Evolutionary conservation across 2,329 filamentous ascomycete genomes (phyloP).

Genomic region (Stachybotrys chlorohalonatus): DNA sequence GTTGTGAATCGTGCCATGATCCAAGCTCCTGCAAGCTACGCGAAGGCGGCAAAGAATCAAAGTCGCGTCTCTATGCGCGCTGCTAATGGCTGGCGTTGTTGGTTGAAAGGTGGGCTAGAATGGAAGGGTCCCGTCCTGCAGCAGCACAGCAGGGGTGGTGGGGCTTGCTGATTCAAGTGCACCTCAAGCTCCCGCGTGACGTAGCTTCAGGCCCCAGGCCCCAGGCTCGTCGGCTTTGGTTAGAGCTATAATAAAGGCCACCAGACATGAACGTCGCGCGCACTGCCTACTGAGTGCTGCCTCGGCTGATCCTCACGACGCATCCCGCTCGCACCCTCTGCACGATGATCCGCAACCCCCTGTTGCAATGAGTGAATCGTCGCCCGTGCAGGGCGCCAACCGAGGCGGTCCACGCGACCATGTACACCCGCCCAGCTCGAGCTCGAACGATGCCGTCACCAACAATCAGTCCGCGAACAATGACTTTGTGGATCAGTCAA

Average conservation of each 20-base stretch:
- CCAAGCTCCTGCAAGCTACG: too few relatives aligned
- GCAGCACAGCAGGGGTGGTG: not conserved
- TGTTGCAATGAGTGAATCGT: slow-evolving; percentile 32
- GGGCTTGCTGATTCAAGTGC: not conserved
- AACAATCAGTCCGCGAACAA: not conserved
- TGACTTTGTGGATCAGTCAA: not conserved
- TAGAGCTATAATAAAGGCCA: not conserved
- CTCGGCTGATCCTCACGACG: not conserved
- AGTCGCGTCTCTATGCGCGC: too few relatives aligned
- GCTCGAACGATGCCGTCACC: not conserved
- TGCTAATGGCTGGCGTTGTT: not conserved
- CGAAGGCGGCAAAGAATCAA: too few relatives aligned
- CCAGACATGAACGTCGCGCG: not conserved
- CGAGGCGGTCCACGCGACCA: not conserved
- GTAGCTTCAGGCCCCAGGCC: slow-evolving; percentile 17
- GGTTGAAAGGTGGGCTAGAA: not conserved
- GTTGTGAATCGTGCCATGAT: not conserved
- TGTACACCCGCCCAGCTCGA: not conserved
- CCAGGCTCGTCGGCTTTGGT: not conserved
- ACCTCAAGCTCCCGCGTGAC: slow-evolving; percentile 13
- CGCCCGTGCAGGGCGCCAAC: slow-evolving; percentile 22
- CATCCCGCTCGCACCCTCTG: slow-evolving; percentile 1
- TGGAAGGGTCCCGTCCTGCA: not conserved
- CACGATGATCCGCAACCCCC: slow-evolving; percentile 19
- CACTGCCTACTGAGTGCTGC: not conserved